Evolutionary conservation across 1,284 basidiomycete genomes (phyloP).

Genomic region (Heterobasidion irregulare): DNA sequence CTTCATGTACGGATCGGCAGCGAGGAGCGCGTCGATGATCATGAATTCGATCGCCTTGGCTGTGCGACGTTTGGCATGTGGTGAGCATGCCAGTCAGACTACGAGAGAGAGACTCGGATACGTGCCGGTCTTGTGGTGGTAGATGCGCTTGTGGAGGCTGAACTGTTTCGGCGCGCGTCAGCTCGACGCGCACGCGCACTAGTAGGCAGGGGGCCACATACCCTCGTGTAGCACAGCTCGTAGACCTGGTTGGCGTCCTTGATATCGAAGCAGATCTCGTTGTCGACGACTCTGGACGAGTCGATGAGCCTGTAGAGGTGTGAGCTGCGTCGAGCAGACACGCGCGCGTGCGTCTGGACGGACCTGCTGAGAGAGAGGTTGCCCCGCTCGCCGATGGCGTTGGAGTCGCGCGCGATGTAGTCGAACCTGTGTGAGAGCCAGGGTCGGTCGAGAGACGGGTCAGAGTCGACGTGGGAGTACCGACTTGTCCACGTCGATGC

Average conservation of each 20-base stretch:
- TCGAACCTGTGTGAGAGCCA: slow-evolving; percentile 45
- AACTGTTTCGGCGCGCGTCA: slow-evolving; percentile 29
- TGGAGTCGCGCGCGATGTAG: slow-evolving; percentile 67
- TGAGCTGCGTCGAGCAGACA: neutral
- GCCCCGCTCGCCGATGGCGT: slow-evolving; percentile 57
- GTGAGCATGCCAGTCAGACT: neutral
- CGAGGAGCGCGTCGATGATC: slow-evolving; percentile 64
- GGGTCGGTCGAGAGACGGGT: neutral
- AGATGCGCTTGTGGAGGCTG: slow-evolving; percentile 67
- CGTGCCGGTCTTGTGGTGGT: slow-evolving; percentile 70
- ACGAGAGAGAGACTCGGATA: slow-evolving; percentile 2
- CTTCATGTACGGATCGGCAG: slow-evolving; percentile 53
- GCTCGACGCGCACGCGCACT: too few species aligned
- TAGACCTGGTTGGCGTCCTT: slow-evolving; percentile 72
- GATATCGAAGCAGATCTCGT: slow-evolving; percentile 71
- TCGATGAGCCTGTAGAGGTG: slow-evolving; percentile 44
- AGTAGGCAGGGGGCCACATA: too few species aligned
- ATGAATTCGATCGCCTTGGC: slow-evolving; percentile 74
- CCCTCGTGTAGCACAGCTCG: slow-evolving; percentile 53
- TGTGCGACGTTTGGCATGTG: slow-evolving; percentile 16
- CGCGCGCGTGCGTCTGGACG: slow-evolving; percentile 3
- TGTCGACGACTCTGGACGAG: slow-evolving; percentile 63
- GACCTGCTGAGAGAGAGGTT: slow-evolving; percentile 46
- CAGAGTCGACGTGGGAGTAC: neutral
- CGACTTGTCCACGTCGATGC: slow-evolving; percentile 77